Conservation (phyloP, 2,329 filamentous ascomycete genomes). For the Hawksworthiomyces lignivorus region DNA sequence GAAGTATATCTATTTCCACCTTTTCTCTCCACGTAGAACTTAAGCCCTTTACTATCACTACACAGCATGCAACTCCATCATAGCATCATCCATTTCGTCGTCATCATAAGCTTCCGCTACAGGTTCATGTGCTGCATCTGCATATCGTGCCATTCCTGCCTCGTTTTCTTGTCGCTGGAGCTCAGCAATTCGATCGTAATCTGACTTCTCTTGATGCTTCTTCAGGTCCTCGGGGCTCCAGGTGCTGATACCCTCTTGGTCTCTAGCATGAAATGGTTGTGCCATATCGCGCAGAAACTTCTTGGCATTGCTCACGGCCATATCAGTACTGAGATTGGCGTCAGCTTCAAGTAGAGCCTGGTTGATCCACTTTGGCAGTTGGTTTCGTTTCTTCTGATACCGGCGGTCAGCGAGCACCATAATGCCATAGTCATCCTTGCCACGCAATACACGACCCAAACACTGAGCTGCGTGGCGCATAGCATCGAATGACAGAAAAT, state of each 20-base stretch:
- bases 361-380: constrained; percentile 95
- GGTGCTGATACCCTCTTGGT: constrained; percentile 71
- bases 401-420: constrained; percentile 95
- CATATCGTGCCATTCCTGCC: constrained; percentile 14
- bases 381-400: constrained; percentile 82
- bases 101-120: constrained; percentile 27
- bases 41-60: too few relatives aligned
- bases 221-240: constrained; percentile 62
- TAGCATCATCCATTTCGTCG: constrained; percentile 42
- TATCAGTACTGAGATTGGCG: constrained; percentile 87
- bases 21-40: too few relatives aligned
- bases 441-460: constrained; percentile 83
- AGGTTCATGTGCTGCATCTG: constrained; percentile 18
- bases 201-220: constrained; percentile 64
- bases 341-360: constrained; percentile 80
- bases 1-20: too few relatives aligned
- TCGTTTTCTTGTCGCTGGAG: constrained; percentile 38
- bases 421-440: constrained; percentile 99
- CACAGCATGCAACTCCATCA: constrained; percentile 24
- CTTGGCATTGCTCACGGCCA: constrained; percentile 83
- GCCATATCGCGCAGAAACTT: constrained; percentile 88
- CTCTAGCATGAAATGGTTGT: constrained; percentile 71
- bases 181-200: constrained; percentile 59
- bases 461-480: constrained; percentile 99
- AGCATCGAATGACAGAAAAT: constrained; percentile 96